These are phyloP conservation scores for Peronosclerospora sorghi DNA, from an alignment of 352 stramenopile genomes.

Conservation along the genomic window DNA sequence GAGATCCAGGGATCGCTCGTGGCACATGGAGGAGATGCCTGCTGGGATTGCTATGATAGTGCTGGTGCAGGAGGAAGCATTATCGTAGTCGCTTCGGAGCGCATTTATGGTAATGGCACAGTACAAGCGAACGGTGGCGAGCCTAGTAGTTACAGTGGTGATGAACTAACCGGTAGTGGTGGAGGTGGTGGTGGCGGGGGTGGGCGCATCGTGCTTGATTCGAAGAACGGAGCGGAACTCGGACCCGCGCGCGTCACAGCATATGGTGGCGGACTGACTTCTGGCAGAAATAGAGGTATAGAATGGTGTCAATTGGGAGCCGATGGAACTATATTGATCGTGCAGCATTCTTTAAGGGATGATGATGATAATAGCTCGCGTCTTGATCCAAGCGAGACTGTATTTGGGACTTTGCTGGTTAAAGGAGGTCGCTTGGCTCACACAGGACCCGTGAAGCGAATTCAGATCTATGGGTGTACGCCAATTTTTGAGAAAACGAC, in stretches of 20 bases:
- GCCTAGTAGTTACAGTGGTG: constrained; percentile 24
- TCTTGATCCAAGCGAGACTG: constrained; percentile 4
- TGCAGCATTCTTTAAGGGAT: constrained; percentile 25
- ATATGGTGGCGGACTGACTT: constrained; percentile 33
- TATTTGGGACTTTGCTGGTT: constrained; percentile 38
- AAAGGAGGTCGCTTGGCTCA: constrained; percentile 47
- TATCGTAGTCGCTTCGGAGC: constrained; percentile 20
- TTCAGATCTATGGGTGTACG: constrained; percentile 70
- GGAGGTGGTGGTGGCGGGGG: constrained; percentile 44
- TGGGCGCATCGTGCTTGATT: constrained; percentile 43
- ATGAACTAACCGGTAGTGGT: constrained; percentile 26
- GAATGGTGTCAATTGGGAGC: constrained; percentile 72
- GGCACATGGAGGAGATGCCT: constrained; percentile 52
- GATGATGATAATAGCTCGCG: constrained; percentile 1
- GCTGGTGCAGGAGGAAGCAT: constrained; percentile 44
- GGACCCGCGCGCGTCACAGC: constrained; percentile 29
- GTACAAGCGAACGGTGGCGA: constrained; percentile 48
- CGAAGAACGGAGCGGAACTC: constrained; percentile 29
- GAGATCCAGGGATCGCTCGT: constrained; percentile 56
- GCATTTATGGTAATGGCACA: constrained; percentile 29
- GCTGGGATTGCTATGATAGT: constrained; percentile 39
- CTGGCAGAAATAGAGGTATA: constrained; percentile 22
- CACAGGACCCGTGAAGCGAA: constrained; percentile 36
- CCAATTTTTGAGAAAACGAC: constrained; percentile 50
- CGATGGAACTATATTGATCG: constrained; percentile 64